Conservation (phyloP, 176 grass and related monocot species). For the Raddia distichophylla region DNA sequence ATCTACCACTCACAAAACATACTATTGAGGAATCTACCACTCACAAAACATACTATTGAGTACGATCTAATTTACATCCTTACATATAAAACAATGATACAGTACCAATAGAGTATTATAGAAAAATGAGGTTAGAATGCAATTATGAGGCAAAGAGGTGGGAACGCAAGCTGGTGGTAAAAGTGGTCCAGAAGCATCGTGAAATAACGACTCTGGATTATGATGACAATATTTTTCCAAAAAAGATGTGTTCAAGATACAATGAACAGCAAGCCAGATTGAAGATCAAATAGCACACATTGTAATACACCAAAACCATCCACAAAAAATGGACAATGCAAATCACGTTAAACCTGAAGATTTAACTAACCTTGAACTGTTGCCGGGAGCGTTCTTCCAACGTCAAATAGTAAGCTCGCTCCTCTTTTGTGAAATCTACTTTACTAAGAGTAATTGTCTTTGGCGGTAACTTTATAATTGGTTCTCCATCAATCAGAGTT, state of each 20-base stretch:
- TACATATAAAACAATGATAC: constrained; percentile 11
- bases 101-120: background rate
- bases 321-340: constrained; percentile 24
- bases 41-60: background rate
- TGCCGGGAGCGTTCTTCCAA: constrained; percentile 88
- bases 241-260: background rate
- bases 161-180: background rate
- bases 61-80: background rate
- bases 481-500: constrained; percentile 82
- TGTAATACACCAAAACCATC: background rate
- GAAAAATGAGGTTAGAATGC: background rate
- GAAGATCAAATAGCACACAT: constrained; percentile 7
- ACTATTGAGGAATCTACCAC: background rate
- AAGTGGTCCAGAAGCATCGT: background rate
- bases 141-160: background rate
- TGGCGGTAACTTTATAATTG: constrained; percentile 89
- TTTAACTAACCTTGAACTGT: constrained; percentile 85
- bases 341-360: constrained; percentile 1
- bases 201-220: constrained; percentile 25
- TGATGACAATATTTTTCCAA: background rate
- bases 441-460: constrained; percentile 84
- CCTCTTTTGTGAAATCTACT: constrained; percentile 85
- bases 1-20: background rate
- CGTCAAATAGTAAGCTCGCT: constrained; percentile 86
- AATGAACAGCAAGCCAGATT: constrained; percentile 12